phyloP scores from a whole-genome alignment of 2,329 filamentous ascomycete species.

The Penicillium polonicum region DNA sequence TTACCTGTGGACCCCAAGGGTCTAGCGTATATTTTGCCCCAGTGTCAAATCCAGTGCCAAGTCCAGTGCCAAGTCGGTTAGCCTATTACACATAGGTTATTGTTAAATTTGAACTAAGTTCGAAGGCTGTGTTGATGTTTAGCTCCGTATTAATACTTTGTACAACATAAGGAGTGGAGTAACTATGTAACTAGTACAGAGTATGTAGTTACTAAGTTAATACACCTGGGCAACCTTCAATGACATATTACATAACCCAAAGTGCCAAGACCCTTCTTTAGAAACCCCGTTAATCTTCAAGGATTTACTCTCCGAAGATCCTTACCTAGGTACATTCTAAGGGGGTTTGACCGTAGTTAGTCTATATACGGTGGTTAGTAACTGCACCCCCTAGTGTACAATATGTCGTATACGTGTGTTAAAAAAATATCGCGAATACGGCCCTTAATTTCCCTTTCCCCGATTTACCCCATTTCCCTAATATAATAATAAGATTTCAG shows the following conservation, averaged over 20 bases:
- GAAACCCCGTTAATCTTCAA: no score
- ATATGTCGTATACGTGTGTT: not conserved
- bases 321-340: no score
- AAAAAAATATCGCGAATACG: not conserved
- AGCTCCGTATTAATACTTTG: not conserved
- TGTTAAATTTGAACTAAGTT: not conserved
- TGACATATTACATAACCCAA: no score
- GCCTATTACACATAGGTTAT: not conserved
- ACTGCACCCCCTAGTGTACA: not conserved
- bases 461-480: not conserved
- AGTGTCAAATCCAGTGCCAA: not conserved
- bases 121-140: not conserved
- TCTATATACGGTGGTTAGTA: not conserved
- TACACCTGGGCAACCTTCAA: no score
- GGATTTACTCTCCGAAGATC: no score
- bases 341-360: not conserved
- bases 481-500: slow-evolving; percentile 1
- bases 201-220: no score
- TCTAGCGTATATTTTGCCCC: not conserved
- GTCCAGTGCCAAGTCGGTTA: not conserved
- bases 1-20: not conserved
- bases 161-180: no score
- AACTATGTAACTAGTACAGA: no score
- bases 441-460: not conserved
- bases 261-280: no score